A percentile compares a stretch with the other conserved stretches of the same genome.
Evolutionary conservation across 352 stramenopile species (phyloP).

Genomic region (Pythium rishiriense): DNA sequence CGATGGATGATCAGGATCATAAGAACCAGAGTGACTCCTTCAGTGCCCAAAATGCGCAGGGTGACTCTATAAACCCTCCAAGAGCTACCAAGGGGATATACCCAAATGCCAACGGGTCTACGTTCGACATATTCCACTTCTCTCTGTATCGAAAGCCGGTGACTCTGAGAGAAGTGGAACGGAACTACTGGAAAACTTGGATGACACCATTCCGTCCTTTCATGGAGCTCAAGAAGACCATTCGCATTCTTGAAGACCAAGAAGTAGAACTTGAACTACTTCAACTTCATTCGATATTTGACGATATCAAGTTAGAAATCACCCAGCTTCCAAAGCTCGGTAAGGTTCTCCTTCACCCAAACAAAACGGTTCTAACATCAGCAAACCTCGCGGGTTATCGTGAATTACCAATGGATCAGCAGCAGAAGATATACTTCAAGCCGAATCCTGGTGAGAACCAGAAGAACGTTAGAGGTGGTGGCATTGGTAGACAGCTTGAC

Average conservation of each 20-base stretch:
- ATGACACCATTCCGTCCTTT: constrained; percentile 51
- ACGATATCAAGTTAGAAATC: constrained; percentile 60
- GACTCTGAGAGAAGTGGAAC: not conserved
- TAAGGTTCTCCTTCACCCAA: constrained; percentile 50
- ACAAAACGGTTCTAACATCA: constrained; percentile 39
- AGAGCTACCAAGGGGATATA: constrained; percentile 23
- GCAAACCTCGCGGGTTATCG: constrained; percentile 45
- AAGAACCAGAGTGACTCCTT: not conserved
- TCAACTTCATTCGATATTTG: constrained; percentile 59
- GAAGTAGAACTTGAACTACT: constrained; percentile 46
- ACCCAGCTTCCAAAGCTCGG: constrained; percentile 46
- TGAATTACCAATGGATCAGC: constrained; percentile 42
- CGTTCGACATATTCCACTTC: constrained; percentile 76
- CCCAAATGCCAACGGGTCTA: constrained; percentile 43
- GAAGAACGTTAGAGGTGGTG: constrained; percentile 35
- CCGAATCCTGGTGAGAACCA: constrained; percentile 49
- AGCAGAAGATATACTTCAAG: constrained; percentile 54
- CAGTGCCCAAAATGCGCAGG: not conserved
- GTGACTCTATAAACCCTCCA: not conserved
- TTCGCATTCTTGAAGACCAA: constrained; percentile 50
- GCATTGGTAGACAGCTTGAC: not conserved
- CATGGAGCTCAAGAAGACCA: constrained; percentile 28
- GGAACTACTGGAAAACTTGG: constrained; percentile 25
- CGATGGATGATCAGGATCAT: not conserved
- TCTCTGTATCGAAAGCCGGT: constrained; percentile 46